Evolutionary conservation across 177 flowering plant genomes (phyloP), one percentile per base, ranked within the genome.

Genomic region (Tripterygium wilfordii): DNA sequence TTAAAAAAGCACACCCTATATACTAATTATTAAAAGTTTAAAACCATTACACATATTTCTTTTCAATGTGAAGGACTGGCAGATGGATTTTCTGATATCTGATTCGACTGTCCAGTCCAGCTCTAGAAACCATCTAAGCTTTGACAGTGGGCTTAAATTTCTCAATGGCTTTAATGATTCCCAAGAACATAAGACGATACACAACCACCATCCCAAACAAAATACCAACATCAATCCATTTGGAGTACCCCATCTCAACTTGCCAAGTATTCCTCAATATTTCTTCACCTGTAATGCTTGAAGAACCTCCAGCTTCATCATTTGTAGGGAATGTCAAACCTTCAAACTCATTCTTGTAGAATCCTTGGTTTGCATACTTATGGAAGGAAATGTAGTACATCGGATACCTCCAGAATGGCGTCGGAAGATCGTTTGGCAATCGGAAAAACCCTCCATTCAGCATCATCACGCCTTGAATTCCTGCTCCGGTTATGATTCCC

Each of bases 401-500:
- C 2, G 82, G 85, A 49, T 67, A 71, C 17, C 44, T 54, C 82
- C 79, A 79, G 3, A 76, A 31, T 2, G 76, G 77, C 17, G 60
- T 64, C 0, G 82, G 82, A 14, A 79, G 57, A 52, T 79, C 85
- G 20, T 71, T 7, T 0, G 79, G 77, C 27, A 79, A 46, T 3
- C 82, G 31, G 21, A 79, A 76, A 57, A 63, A 79, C 0, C 85
- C 79, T 0, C 67, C 74, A 5, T 20, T 35, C 42, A 76, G 42
- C 58, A 76, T 69, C 67, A 76, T 63, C 20, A 73, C 29, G 0
- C 81, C 81, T 52, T 76, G 77, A 13, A 79, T 67, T 29, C 84
- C 78, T 2, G 80, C 76, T 0, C 78, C 80, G 0, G 58, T 60
- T 15, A 70, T 70, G 53, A 81, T 71, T 1, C 84, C 84, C 82